Percentiles rank a stretch among this genome's conserved stretches.
Conservation (phyloP, 1,284 basidiomycete genomes). For the Phlebopus sp. region DNA sequence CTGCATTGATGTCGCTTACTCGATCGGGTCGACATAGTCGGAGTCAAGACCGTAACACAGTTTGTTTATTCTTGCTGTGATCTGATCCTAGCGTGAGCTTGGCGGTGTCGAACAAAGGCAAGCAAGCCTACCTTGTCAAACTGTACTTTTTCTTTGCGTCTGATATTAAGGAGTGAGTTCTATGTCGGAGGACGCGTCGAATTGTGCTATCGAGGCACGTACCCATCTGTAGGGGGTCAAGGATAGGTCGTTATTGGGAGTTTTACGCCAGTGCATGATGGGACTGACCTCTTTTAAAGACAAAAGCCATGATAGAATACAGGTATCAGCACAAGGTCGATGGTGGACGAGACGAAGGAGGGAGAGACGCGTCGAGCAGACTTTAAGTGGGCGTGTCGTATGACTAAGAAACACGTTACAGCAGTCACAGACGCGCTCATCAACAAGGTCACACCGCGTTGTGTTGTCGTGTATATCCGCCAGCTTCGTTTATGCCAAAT, state of each 20-base stretch:
- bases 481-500: conserved; percentile 33
- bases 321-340: conserved; percentile 13
- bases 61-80: conserved; percentile 90
- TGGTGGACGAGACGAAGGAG: conserved; percentile 34
- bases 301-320: conserved; percentile 52
- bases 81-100: conserved; percentile 44
- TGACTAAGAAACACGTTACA: conserved; percentile 24
- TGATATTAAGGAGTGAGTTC: conserved; percentile 28
- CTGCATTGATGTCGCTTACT: conserved; percentile 48
- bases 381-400: conserved; percentile 27
- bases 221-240: conserved; percentile 55
- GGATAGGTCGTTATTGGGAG: conserved; percentile 15
- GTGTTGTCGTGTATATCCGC: conserved; percentile 10
- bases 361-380: conserved; percentile 26
- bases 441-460: conserved; percentile 35
- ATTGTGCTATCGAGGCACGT: conserved; percentile 37
- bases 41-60: conserved; percentile 96
- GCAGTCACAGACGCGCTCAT: conserved; percentile 31
- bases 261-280: conserved; percentile 1
- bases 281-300: conserved; percentile 71
- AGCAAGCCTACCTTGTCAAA: conserved; percentile 72
- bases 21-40: conserved; percentile 92
- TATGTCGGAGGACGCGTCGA: conserved; percentile 26
- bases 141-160: conserved; percentile 82
- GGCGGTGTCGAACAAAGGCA: not conserved